These are phyloP conservation scores for Neurospora terricola DNA, from an alignment of 495 filamentous ascomycete species.

Conservation along the genomic window DNA sequence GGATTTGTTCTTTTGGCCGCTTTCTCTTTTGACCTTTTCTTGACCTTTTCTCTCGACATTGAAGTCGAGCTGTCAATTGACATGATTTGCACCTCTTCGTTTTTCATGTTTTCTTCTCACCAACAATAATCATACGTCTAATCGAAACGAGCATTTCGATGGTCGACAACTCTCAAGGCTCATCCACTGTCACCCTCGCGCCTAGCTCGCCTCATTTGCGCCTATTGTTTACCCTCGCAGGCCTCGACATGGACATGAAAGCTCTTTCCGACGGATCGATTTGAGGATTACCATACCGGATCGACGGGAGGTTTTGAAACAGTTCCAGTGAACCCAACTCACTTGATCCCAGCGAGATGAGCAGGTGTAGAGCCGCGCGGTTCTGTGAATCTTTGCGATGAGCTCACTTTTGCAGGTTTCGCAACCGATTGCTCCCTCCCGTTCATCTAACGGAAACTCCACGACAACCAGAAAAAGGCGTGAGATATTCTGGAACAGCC, in stretches of 20 bases:
- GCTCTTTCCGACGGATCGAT: neutral
- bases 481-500: neutral
- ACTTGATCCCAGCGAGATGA: neutral
- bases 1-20: neutral
- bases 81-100: neutral
- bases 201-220: neutral
- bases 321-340: neutral
- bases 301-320: neutral
- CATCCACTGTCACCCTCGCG: neutral
- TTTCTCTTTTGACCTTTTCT: neutral
- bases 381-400: neutral
- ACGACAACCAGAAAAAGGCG: neutral
- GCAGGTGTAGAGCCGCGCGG: neutral
- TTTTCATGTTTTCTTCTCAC: neutral
- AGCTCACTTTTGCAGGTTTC: neutral
- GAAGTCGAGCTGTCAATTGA: neutral
- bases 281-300: neutral
- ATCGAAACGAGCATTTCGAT: neutral
- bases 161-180: neutral
- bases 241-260: neutral
- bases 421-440: neutral
- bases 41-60: neutral
- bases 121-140: neutral
- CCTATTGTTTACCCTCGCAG: neutral
- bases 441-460: neutral